Evolutionary conservation across 23 red algal species (phyloP), one percentile per base, ranked within the genome.

Genomic region (Pyropia yezoensis): DNA sequence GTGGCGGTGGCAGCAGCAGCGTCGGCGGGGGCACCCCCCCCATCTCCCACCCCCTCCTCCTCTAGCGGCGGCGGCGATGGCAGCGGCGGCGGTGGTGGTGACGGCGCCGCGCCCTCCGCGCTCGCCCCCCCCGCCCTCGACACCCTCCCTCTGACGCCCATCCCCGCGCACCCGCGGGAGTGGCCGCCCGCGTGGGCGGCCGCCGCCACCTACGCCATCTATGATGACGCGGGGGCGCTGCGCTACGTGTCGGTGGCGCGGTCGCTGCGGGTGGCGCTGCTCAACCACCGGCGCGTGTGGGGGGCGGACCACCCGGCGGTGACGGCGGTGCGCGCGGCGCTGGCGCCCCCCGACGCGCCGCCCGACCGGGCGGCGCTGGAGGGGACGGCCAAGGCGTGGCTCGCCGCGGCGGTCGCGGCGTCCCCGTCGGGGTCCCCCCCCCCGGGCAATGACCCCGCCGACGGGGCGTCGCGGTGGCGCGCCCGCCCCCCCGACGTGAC

Each of bases 241-340:
- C 69, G 69, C 39, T 87, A 77, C 65, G 82, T 87, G 8, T 70
- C 82, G 26, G 82, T 72, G 9, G 82, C 71, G 3, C 69, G 52
- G 47, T 30, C 75, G 23, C 71, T 87, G 12, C n/a, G 59, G 52
- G 47, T 49, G 25, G 82, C 82, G 20, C 70, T 87, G 24, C 63
- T 33, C 26, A 62, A 52, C 16, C 82, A 87, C 33, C 18, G 74
- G 5, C 34, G 17, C 25, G 59, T 77, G 15, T 51, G 75, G 18
- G 52, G 28, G 3, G 69, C 67, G 45, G 25, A 21, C 2, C 22
- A 70, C 15, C 61, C 18, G 0, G 50, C 61, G 24, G 54, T 34
- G 23, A 47, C 39, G 4, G 50, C 62, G 7, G 72, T 77, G 29
- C 82, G 82, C 4, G 76, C 76, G 82, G 18, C 76, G 39, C 68